Percentiles rank a stretch among this genome's conserved stretches.
Evolutionary conservation across 768 basidiomycete genomes (phyloP).

Genomic region (Serendipita vermifera): DNA sequence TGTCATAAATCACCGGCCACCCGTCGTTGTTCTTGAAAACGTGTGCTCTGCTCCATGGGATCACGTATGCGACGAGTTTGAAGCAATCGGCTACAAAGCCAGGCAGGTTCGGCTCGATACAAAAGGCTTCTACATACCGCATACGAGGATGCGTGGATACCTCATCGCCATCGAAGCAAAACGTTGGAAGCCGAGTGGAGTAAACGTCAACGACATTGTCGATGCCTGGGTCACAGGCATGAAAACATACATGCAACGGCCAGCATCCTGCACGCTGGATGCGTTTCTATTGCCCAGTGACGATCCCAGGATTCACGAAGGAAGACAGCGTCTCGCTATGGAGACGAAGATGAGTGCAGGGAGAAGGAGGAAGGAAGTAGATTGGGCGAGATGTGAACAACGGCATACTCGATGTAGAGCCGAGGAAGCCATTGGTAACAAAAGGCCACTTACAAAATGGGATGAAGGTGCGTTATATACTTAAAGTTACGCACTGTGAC

Average conservation of each 20-base stretch:
- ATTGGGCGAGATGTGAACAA: constrained; percentile 88
- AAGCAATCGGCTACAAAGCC: constrained; percentile 62
- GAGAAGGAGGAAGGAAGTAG: constrained; percentile 22
- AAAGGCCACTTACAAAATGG: constrained; percentile 85
- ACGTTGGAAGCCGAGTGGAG: constrained; percentile 3
- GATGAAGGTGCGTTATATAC: constrained; percentile 63
- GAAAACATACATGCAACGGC: constrained; percentile 50
- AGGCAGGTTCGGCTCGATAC: constrained; percentile 58
- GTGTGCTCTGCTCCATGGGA: constrained; percentile 86
- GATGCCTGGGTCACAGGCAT: constrained; percentile 52
- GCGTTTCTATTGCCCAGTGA: constrained; percentile 85
- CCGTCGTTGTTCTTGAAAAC: constrained; percentile 89
- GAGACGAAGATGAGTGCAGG: constrained; percentile 41
- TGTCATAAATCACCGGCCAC: constrained; percentile 75
- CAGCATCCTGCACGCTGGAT: constrained; percentile 80
- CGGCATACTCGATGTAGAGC: constrained; percentile 78
- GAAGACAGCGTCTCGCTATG: constrained; percentile 69
- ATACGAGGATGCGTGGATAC: constrained; percentile 85
- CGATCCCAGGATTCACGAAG: constrained; percentile 82
- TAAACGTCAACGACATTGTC: constrained; percentile 39
- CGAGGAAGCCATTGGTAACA: constrained; percentile 68
- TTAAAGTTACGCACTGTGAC: not conserved
- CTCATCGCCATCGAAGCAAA: constrained; percentile 56
- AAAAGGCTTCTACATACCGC: constrained; percentile 86
- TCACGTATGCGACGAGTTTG: constrained; percentile 62